Conservation (phyloP, 2,329 filamentous ascomycete species). For the Tolypocladium capitatum region DNA sequence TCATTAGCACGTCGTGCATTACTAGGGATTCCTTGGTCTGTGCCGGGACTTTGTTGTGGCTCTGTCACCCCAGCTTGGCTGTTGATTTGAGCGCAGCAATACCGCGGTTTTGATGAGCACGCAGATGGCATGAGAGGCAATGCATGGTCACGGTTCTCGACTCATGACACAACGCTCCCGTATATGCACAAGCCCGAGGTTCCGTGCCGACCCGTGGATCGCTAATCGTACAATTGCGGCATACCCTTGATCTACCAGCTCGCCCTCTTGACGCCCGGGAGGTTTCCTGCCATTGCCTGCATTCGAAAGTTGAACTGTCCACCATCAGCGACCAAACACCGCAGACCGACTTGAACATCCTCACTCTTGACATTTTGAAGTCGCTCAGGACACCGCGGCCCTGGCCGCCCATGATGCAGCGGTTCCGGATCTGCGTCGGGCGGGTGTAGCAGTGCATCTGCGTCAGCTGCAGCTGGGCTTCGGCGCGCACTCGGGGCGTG, state of each 20-base stretch:
- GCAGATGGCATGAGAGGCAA: rapidly evolving
- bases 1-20: no score
- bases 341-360: slow-evolving; percentile 18
- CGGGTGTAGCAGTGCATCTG: slow-evolving; percentile 96
- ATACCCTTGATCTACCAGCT: slow-evolving; percentile 57
- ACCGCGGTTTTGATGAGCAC: no score
- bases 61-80: no score
- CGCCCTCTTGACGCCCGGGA: slow-evolving; percentile 91
- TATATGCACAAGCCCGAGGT: neutral
- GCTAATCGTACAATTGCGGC: neutral
- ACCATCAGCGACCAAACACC: slow-evolving; percentile 11
- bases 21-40: no score
- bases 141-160: neutral
- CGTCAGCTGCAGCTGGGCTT: slow-evolving; percentile 83
- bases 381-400: slow-evolving; percentile 81
- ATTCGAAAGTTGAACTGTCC: slow-evolving; percentile 80
- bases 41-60: no score
- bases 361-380: slow-evolving; percentile 82
- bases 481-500: slow-evolving; percentile 65
- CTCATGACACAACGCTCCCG: neutral
- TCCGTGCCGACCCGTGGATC: neutral
- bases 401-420: slow-evolving; percentile 86
- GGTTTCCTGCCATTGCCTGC: slow-evolving; percentile 69
- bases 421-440: slow-evolving; percentile 84
- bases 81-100: no score